Percentiles rank a stretch among this genome's conserved stretches.
Conservation (phyloP, 352 stramenopile species). For the Phytopythium mirpurense region DNA sequence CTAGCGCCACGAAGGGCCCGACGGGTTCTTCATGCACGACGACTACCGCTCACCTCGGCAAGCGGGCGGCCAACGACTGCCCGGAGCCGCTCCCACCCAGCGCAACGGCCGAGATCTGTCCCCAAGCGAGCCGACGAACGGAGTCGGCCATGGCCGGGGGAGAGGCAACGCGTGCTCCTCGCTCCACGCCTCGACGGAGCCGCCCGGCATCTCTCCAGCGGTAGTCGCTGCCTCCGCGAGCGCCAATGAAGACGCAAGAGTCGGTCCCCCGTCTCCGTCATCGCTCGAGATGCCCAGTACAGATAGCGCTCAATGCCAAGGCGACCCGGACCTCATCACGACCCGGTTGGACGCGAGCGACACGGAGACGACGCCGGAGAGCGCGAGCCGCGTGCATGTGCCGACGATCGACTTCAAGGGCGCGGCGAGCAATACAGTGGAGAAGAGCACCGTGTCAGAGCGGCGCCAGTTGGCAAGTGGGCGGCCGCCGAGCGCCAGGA, state of each 20-base stretch:
- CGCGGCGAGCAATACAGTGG: not conserved
- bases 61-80: not conserved
- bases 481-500: constrained; percentile 1
- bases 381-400: not conserved
- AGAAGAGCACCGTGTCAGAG: constrained; percentile 5
- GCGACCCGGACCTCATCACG: not conserved
- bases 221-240: not conserved
- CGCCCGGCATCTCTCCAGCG: not conserved
- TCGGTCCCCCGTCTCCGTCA: not conserved
- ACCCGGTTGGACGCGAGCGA: constrained; percentile 2
- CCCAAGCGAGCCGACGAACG: not conserved
- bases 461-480: not conserved
- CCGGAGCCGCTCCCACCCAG: not conserved
- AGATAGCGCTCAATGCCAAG: not conserved
- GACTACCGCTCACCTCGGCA: not conserved
- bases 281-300: not conserved
- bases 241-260: not conserved
- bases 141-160: not conserved
- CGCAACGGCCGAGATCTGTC: not conserved
- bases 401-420: constrained; percentile 2
- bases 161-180: too few relatives aligned
- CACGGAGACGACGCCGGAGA: not conserved
- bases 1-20: not conserved
- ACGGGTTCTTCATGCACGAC: not conserved
- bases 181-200: not conserved